Percentiles rank a stretch among this genome's conserved stretches.
These are phyloP conservation scores for Carex pumila DNA, from an alignment of 176 grass and related monocot genomes.

Conservation along the genomic window DNA sequence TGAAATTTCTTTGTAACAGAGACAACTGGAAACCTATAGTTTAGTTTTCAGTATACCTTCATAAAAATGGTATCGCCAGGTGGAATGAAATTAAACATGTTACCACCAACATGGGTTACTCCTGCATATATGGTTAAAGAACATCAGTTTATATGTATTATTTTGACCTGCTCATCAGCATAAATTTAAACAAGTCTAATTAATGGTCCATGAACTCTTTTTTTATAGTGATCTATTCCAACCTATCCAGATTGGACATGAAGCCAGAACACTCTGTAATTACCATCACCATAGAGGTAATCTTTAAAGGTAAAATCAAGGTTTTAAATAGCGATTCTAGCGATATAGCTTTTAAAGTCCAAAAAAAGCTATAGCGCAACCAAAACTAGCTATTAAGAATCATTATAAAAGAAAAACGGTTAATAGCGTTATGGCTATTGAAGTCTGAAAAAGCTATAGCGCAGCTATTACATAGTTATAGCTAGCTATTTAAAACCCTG, in stretches of 20 bases:
- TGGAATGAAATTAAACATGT: constrained; percentile 86
- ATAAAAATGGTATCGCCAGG: constrained; percentile 82
- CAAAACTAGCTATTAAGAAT: no score
- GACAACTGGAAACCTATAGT: background rate
- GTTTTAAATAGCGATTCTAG: no score
- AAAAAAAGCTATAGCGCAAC: no score
- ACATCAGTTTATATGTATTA: background rate
- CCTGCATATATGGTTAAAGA: constrained; percentile 29
- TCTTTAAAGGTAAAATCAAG: background rate
- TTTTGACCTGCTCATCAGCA: background rate
- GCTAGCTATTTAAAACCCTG: no score
- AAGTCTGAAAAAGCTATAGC: no score
- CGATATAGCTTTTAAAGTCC: no score
- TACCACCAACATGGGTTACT: constrained; percentile 57
- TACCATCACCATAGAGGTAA: background rate
- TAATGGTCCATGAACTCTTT: background rate
- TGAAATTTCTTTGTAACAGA: background rate
- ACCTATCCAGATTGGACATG: background rate
- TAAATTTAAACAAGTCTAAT: background rate
- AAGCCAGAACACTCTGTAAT: background rate
- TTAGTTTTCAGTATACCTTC: constrained; percentile 39
- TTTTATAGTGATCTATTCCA: no score
- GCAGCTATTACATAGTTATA: no score
- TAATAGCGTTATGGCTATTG: no score
- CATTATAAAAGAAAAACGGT: no score